Percentiles rank a stretch among this genome's conserved stretches.
Conservation (phyloP, 495 filamentous ascomycete genomes). For the Schizothecium vesticola region DNA sequence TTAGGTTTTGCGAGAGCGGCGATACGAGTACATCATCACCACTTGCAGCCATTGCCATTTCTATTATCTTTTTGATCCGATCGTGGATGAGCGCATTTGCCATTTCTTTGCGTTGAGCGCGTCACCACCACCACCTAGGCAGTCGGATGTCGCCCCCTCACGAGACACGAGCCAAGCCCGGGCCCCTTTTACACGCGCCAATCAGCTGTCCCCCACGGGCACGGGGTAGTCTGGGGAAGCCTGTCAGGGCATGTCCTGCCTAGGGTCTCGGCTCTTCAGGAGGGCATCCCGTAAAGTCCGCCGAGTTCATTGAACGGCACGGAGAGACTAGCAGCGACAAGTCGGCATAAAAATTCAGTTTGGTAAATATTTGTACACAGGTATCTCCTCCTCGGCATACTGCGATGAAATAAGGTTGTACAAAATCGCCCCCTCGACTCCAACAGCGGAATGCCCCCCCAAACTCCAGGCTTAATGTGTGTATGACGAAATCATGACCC, state of each 20-base stretch:
- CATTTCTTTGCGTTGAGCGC: too few relatives aligned
- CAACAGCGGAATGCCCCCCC: not conserved
- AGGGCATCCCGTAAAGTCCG: not conserved
- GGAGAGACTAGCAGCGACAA: not conserved
- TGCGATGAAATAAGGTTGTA: not conserved
- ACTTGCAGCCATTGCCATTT: too few relatives aligned
- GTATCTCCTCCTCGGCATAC: not conserved
- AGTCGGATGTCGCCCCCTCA: too few relatives aligned
- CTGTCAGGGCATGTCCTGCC: not conserved
- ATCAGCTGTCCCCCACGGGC: conserved; percentile 16
- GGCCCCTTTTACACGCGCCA: conserved; percentile 13
- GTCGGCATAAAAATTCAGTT: not conserved
- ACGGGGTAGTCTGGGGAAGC: not conserved
- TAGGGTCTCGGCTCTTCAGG: too few relatives aligned
- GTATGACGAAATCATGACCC: not conserved
- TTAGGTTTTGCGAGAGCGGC: too few relatives aligned
- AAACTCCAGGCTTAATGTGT: not conserved
- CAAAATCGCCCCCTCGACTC: not conserved
- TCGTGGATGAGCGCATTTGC: too few relatives aligned
- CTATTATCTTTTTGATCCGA: too few relatives aligned
- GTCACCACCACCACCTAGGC: too few relatives aligned
- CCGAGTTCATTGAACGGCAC: not conserved
- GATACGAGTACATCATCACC: too few relatives aligned
- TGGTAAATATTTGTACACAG: not conserved
- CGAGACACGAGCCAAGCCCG: too few relatives aligned